Evolutionary conservation across 257 asterid genomes (phyloP).

Genomic region (Buddleja alternifolia): DNA sequence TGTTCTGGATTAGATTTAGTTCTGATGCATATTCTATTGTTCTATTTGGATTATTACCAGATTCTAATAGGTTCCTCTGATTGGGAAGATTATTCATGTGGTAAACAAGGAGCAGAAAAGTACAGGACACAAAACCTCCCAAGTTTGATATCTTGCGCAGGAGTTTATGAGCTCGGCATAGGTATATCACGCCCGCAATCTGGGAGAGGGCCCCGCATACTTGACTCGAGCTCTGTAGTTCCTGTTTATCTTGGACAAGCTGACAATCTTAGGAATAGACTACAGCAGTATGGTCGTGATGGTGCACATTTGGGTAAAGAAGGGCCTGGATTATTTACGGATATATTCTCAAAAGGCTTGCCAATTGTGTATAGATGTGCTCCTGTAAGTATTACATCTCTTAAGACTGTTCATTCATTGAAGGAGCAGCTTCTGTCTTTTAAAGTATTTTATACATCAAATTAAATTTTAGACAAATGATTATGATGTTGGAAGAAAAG

Average conservation of each 20-base stretch:
- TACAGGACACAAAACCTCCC: constrained; percentile 89
- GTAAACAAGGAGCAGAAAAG: constrained; percentile 78
- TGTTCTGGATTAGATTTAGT: background rate
- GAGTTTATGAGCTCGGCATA: constrained; percentile 88
- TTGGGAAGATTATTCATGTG: constrained; percentile 69
- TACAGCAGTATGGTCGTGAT: constrained; percentile 94
- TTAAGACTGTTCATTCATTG: constrained; percentile 1
- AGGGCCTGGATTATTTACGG: constrained; percentile 58
- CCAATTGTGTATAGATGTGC: constrained; percentile 85
- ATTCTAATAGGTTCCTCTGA: constrained; percentile 74
- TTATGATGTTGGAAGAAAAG: background rate
- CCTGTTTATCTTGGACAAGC: constrained; percentile 95
- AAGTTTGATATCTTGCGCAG: constrained; percentile 65
- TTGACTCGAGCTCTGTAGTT: constrained; percentile 54
- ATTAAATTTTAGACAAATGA: background rate
- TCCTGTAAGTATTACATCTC: constrained; percentile 63
- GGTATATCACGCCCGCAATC: constrained; percentile 35
- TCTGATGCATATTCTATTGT: background rate
- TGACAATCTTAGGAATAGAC: constrained; percentile 78
- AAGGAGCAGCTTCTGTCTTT: constrained; percentile 8
- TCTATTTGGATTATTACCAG: constrained; percentile 42
- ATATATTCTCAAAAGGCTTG: constrained; percentile 67
- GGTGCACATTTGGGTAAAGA: constrained; percentile 85
- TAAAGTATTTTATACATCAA: background rate
- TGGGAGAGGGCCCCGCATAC: constrained; percentile 47